Percentiles rank a stretch among this genome's conserved stretches.
phyloP scores from a whole-genome alignment of 495 filamentous ascomycete species.

The Neurospora sp. region DNA sequence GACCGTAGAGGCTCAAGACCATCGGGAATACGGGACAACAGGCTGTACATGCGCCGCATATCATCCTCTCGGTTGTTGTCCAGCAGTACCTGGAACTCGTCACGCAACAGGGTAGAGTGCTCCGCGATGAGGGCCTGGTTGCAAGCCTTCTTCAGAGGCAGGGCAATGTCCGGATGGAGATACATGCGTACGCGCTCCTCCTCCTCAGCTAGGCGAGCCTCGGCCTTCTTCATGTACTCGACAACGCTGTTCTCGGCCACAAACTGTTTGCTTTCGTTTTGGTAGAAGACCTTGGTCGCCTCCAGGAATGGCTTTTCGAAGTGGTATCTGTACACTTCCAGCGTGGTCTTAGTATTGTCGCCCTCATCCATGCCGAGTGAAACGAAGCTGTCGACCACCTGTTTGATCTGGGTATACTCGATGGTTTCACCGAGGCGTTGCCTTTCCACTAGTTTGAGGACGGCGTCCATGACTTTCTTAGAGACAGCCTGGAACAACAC shows the following conservation, averaged over 20 bases:
- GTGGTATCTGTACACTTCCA: slow-evolving; percentile 84
- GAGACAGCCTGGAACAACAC: slow-evolving; percentile 81
- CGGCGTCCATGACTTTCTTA: slow-evolving; percentile 85
- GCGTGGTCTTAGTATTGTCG: slow-evolving; percentile 84
- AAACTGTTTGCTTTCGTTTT: slow-evolving; percentile 86
- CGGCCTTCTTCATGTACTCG: slow-evolving; percentile 99
- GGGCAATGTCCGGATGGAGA: slow-evolving; percentile 77
- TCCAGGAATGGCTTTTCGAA: slow-evolving; percentile 90
- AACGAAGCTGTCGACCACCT: slow-evolving; percentile 93
- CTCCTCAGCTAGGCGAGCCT: slow-evolving; percentile 83
- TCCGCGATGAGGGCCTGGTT: slow-evolving; percentile 81
- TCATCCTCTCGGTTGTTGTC: slow-evolving; percentile 94
- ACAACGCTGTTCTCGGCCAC: slow-evolving; percentile 95
- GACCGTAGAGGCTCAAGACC: slow-evolving; percentile 82
- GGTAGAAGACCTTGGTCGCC: slow-evolving; percentile 77
- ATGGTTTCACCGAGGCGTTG: slow-evolving; percentile 97
- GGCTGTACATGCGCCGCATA: slow-evolving; percentile 89
- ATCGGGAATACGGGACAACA: slow-evolving; percentile 83
- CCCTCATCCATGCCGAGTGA: slow-evolving; percentile 90
- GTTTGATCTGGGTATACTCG: slow-evolving; percentile 92
- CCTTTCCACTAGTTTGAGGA: slow-evolving; percentile 92
- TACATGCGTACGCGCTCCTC: slow-evolving; percentile 91
- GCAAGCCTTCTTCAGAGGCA: slow-evolving; percentile 75
- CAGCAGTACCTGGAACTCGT: slow-evolving; percentile 93
- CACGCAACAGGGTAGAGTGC: slow-evolving; percentile 72